Evolutionary conservation across 2,329 filamentous ascomycete species (phyloP).

Genomic region (Colletotrichum sublineola): DNA sequence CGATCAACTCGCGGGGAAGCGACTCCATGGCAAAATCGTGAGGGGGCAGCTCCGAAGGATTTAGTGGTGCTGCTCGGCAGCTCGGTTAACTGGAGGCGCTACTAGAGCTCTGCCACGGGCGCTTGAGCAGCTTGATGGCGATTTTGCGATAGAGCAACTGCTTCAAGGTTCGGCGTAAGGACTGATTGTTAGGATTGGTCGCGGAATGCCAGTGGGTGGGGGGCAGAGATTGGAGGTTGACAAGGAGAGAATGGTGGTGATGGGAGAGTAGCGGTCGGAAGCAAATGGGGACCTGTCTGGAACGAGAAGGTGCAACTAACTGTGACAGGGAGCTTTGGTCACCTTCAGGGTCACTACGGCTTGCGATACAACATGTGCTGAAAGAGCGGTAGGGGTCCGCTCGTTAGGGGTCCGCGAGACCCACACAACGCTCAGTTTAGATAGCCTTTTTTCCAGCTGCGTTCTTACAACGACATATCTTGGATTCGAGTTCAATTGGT

Average conservation of each 20-base stretch:
- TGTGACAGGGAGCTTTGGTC: slow-evolving; percentile 34
- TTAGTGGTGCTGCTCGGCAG: neutral
- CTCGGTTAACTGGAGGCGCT: neutral
- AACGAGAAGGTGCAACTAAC: slow-evolving; percentile 6
- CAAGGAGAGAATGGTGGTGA: slow-evolving; percentile 3
- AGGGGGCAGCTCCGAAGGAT: slow-evolving; percentile 18
- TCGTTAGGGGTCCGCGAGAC: slow-evolving; percentile 11
- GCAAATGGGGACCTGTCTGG: slow-evolving; percentile 29
- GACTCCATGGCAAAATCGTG: slow-evolving; percentile 55
- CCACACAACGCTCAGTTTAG: neutral
- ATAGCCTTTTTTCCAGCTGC: neutral
- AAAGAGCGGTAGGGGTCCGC: slow-evolving; percentile 25
- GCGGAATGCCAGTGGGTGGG: neutral
- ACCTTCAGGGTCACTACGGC: slow-evolving; percentile 21
- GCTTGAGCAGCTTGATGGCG: neutral
- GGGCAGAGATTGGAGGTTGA: slow-evolving; percentile 12
- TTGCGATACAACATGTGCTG: slow-evolving; percentile 21
- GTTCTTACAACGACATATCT: neutral
- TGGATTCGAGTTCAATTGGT: neutral
- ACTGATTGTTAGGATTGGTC: neutral
- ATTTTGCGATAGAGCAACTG: neutral
- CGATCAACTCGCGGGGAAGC: slow-evolving; percentile 63
- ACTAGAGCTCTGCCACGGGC: neutral
- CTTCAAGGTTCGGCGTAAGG: neutral
- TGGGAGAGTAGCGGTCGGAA: slow-evolving; percentile 27